Evolutionary conservation across 257 asterid genomes (phyloP).

Genomic region (Henckelia pumila): DNA sequence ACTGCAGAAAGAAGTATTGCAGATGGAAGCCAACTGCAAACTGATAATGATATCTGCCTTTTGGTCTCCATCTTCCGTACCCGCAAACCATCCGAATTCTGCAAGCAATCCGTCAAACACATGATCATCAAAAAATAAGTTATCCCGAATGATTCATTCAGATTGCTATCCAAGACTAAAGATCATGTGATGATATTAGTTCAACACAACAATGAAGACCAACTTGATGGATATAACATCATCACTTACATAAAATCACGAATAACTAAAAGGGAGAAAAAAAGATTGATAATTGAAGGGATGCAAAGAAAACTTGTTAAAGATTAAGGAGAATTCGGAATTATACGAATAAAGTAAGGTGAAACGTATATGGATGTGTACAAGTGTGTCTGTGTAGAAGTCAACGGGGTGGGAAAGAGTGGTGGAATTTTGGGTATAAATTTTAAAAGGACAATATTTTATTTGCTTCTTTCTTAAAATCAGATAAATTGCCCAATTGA

Average conservation of each 20-base stretch:
- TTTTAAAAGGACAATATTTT: no score
- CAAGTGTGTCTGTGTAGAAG: no score
- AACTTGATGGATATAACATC: neutral
- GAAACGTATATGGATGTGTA: no score
- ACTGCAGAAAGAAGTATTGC: constrained; percentile 44
- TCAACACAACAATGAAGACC: neutral
- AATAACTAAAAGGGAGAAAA: neutral
- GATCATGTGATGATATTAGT: neutral
- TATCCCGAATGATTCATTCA: neutral
- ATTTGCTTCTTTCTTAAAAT: no score
- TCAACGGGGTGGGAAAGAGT: no score
- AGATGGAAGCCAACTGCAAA: constrained; percentile 39
- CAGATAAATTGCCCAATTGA: no score
- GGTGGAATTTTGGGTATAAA: no score
- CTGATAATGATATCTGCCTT: constrained; percentile 34
- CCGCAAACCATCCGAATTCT: constrained; percentile 25
- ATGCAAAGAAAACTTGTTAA: neutral
- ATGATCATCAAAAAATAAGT: neutral
- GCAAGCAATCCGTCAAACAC: constrained; percentile 12
- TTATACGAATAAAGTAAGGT: no score
- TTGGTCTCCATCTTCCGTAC: constrained; percentile 31
- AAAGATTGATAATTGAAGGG: neutral
- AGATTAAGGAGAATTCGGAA: constrained; percentile 1
- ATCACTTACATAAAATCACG: constrained; percentile 1
- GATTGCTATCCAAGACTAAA: constrained; percentile 1